These are phyloP conservation scores for Tulasnella sp. DNA, from an alignment of 768 basidiomycete genomes.

Conservation along the genomic window DNA sequence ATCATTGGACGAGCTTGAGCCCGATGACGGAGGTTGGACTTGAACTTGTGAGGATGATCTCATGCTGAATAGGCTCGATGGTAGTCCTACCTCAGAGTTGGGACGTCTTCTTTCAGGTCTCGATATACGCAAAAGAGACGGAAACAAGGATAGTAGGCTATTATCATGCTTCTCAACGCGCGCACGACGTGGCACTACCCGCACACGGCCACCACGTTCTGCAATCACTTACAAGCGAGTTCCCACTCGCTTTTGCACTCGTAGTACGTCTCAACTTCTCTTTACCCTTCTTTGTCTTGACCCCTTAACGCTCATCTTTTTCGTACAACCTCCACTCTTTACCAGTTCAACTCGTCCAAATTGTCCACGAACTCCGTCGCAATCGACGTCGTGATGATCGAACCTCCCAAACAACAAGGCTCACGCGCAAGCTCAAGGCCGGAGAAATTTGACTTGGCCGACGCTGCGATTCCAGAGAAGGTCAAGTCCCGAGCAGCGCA, in stretches of 20 bases:
- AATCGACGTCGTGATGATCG: constrained; percentile 1
- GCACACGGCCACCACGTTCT: constrained; percentile 60
- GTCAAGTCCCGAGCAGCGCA: constrained; percentile 46
- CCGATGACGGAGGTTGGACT: constrained; percentile 84
- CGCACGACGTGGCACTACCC: constrained; percentile 53
- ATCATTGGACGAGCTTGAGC: constrained; percentile 77
- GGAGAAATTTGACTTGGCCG: constrained; percentile 23
- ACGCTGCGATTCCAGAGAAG: constrained; percentile 39
- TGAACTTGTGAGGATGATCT: constrained; percentile 50
- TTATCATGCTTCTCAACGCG: constrained; percentile 61
- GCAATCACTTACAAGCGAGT: constrained; percentile 45
- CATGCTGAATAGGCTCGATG: too few relatives aligned
- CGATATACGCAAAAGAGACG: constrained; percentile 47
- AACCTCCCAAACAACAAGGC: constrained; percentile 39
- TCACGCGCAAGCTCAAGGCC: constrained; percentile 33
- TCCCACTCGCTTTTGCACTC: constrained; percentile 57
- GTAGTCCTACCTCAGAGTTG: too few relatives aligned
- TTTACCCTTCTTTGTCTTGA: not conserved
- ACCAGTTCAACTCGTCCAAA: constrained; percentile 29
- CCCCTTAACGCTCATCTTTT: too few relatives aligned
- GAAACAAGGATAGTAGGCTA: constrained; percentile 57
- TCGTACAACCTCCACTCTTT: constrained; percentile 19
- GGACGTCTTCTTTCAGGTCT: constrained; percentile 47
- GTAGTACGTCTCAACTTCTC: constrained; percentile 42
- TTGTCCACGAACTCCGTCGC: constrained; percentile 16